Conservation (phyloP, 345 rosid genomes). For the Sonneratia caseolaris region DNA sequence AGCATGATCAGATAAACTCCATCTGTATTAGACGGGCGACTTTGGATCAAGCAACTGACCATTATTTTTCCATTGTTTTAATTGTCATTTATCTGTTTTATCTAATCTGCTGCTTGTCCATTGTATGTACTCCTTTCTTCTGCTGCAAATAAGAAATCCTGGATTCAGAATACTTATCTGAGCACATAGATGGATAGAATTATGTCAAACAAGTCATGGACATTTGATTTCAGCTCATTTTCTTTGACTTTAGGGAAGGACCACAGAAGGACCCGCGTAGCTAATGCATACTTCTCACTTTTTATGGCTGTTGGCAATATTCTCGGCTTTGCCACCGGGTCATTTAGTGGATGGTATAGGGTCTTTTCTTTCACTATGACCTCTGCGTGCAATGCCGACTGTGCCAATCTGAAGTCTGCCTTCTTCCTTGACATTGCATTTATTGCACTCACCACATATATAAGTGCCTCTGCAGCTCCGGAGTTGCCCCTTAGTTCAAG, state of each 20-base stretch:
- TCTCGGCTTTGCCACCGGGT: conserved; percentile 85
- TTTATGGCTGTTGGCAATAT: conserved; percentile 89
- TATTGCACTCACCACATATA: conserved; percentile 49
- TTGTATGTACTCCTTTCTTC: neutral
- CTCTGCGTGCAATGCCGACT: conserved; percentile 58
- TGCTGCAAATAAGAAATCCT: neutral
- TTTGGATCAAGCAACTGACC: neutral
- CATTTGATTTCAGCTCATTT: conserved; percentile 13
- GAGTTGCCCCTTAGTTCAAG: conserved; percentile 48
- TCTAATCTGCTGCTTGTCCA: neutral
- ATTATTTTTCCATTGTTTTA: neutral
- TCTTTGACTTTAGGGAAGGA: conserved; percentile 52
- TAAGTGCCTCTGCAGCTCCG: conserved; percentile 55
- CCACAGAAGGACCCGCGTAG: conserved; percentile 78
- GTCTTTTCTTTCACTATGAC: conserved; percentile 69
- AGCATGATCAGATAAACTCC: neutral
- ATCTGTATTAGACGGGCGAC: neutral
- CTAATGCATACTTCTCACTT: conserved; percentile 85
- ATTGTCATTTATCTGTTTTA: neutral
- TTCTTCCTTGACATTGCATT: conserved; percentile 64
- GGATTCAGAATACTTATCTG: neutral
- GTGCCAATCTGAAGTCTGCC: conserved; percentile 93
- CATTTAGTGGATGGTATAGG: conserved; percentile 79
- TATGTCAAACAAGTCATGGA: conserved; percentile 2
- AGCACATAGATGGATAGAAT: neutral